Conservation (phyloP, 1,284 basidiomycete genomes). For the Ganoderma sp. region DNA sequence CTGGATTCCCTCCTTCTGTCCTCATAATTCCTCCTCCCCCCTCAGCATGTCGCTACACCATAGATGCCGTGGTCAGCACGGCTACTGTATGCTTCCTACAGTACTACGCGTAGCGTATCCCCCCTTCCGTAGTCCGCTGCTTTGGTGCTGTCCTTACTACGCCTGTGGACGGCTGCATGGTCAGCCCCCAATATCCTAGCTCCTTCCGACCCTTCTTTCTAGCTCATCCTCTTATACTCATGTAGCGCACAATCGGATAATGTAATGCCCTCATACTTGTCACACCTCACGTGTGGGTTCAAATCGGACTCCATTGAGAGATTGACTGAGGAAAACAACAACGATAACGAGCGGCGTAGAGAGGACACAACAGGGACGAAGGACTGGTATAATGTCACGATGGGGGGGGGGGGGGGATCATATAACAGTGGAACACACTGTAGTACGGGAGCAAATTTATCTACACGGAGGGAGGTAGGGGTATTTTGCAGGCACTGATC, state of each 20-base stretch:
- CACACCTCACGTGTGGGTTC: background rate
- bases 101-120: background rate
- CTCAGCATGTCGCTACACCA: background rate
- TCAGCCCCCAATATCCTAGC: background rate
- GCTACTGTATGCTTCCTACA: conserved; percentile 4
- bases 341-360: background rate
- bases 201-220: background rate
- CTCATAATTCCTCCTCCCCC: background rate
- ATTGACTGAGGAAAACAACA: background rate
- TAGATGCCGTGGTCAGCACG: background rate
- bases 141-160: background rate
- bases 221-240: background rate
- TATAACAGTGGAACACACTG: background rate
- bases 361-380: background rate
- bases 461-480: background rate
- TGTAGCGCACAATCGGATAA: background rate
- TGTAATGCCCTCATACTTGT: background rate
- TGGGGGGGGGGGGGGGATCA: too few species aligned
- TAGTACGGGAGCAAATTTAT: background rate
- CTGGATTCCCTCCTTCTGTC: background rate
- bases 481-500: background rate
- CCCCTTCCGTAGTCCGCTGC: background rate
- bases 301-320: background rate
- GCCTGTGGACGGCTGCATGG: background rate
- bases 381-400: background rate